These are phyloP conservation scores for Yueomyces sp. DNA, from an alignment of 805 yeast genomes.

Conservation along the genomic window DNA sequence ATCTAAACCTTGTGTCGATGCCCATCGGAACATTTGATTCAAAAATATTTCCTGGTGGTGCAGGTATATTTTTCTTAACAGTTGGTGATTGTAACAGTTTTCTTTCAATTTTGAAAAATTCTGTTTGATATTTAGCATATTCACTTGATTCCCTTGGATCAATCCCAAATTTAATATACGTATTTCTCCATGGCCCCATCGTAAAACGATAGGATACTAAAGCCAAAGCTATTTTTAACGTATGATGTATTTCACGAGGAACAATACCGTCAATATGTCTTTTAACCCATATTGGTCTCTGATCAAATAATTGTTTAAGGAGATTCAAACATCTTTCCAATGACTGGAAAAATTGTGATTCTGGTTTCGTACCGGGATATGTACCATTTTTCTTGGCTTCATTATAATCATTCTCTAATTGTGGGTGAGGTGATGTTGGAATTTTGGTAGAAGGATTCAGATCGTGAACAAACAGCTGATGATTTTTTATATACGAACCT, in stretches of 20 bases:
- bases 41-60: slow-evolving; percentile 21
- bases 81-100: slow-evolving; percentile 13
- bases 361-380: slow-evolving; percentile 24
- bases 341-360: slow-evolving; percentile 20
- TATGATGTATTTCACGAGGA: slow-evolving; percentile 28
- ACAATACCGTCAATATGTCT: slow-evolving; percentile 48
- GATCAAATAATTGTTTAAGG: slow-evolving; percentile 36
- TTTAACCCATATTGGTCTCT: slow-evolving; percentile 78
- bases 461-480: slow-evolving; percentile 30
- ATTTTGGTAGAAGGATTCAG: slow-evolving; percentile 33
- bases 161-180: slow-evolving; percentile 64
- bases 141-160: slow-evolving; percentile 51
- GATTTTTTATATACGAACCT: slow-evolving; percentile 30
- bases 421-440: slow-evolving; percentile 39
- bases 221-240: slow-evolving; percentile 68
- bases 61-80: slow-evolving; percentile 19
- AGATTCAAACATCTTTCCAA: slow-evolving; percentile 18
- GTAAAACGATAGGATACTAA: slow-evolving; percentile 69
- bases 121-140: slow-evolving; percentile 66
- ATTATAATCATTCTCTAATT: slow-evolving; percentile 33
- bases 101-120: slow-evolving; percentile 44
- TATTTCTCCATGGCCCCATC: slow-evolving; percentile 92
- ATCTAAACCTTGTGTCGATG: slow-evolving; percentile 38
- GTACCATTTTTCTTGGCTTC: slow-evolving; percentile 20
- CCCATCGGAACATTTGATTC: slow-evolving; percentile 21